Conservation (phyloP, 768 basidiomycete genomes). For the Leccinum pellstonianum region DNA sequence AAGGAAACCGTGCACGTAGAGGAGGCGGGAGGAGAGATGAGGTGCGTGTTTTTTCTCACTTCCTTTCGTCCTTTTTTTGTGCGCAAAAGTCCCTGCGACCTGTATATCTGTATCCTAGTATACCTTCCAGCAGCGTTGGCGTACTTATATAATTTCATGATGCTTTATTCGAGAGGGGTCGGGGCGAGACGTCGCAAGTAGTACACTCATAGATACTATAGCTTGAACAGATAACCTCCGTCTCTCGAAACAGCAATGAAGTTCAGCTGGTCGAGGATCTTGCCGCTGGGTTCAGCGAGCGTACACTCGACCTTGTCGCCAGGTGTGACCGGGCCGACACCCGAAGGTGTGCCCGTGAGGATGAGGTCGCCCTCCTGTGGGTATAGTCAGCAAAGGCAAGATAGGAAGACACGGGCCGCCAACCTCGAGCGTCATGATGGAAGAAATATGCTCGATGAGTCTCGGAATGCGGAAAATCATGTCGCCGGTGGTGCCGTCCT, state of each 20-base stretch:
- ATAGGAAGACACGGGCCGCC: conserved; percentile 6
- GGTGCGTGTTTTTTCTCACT: background rate
- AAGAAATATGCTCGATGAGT: conserved; percentile 87
- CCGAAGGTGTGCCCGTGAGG: conserved; percentile 88
- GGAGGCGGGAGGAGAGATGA: background rate
- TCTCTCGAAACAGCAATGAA: conserved; percentile 65
- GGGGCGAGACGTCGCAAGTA: background rate
- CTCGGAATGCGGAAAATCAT: conserved; percentile 93
- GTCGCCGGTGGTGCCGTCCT: conserved; percentile 80
- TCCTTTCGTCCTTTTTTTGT: background rate
- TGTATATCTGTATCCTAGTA: conserved; percentile 16
- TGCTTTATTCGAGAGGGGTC: background rate
- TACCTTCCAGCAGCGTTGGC: conserved; percentile 14
- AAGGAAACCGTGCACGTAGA: background rate
- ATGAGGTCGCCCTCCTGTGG: conserved; percentile 86
- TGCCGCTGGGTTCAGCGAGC: conserved; percentile 53
- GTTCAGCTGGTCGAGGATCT: conserved; percentile 58
- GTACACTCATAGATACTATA: conserved; percentile 15
- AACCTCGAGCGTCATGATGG: conserved; percentile 97
- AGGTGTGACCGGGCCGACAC: conserved; percentile 74
- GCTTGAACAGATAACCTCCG: conserved; percentile 64
- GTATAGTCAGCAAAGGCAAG: background rate
- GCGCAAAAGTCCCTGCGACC: background rate
- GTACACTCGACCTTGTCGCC: conserved; percentile 81
- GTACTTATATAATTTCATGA: conserved; percentile 13